phyloP scores from a whole-genome alignment of 2,329 filamentous ascomycete species.

The Ascochyta viciae-villosae region DNA sequence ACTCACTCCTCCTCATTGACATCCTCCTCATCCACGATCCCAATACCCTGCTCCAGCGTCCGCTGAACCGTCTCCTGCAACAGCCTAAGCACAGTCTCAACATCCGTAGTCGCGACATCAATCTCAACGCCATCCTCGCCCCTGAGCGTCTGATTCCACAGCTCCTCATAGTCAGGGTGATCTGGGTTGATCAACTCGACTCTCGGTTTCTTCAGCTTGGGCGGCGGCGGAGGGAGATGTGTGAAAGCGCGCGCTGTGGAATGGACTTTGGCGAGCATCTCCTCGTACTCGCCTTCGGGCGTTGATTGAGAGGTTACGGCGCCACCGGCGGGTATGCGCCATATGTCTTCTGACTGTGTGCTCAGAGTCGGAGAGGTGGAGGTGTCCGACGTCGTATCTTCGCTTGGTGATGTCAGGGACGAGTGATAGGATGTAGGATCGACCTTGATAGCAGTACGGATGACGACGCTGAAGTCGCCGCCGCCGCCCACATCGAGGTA shows the following conservation, averaged over 20 bases:
- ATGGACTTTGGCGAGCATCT: conserved; percentile 70
- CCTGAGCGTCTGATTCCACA: conserved; percentile 26
- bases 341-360: conserved; percentile 60
- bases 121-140: conserved; percentile 5
- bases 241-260: conserved; percentile 43
- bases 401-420: neutral
- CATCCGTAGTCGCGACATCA: neutral
- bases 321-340: conserved; percentile 88
- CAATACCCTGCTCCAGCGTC: conserved; percentile 15
- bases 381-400: neutral
- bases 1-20: neutral
- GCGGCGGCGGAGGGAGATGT: conserved; percentile 21
- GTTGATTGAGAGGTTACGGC: conserved; percentile 88
- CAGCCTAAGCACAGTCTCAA: conserved; percentile 10
- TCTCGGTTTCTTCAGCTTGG: conserved; percentile 20
- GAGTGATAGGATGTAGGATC: conserved; percentile 16
- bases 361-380: conserved; percentile 1
- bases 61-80: conserved; percentile 17
- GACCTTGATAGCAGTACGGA: conserved; percentile 75
- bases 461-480: conserved; percentile 91
- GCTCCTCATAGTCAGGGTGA: conserved; percentile 27
- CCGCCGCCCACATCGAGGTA: conserved; percentile 86
- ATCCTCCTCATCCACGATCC: conserved; percentile 15
- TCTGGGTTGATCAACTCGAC: conserved; percentile 25
- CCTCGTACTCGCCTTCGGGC: conserved; percentile 80